phyloP scores from a whole-genome alignment of 2,329 filamentous ascomycete species.

The Allantophomopsis lycopodina region DNA sequence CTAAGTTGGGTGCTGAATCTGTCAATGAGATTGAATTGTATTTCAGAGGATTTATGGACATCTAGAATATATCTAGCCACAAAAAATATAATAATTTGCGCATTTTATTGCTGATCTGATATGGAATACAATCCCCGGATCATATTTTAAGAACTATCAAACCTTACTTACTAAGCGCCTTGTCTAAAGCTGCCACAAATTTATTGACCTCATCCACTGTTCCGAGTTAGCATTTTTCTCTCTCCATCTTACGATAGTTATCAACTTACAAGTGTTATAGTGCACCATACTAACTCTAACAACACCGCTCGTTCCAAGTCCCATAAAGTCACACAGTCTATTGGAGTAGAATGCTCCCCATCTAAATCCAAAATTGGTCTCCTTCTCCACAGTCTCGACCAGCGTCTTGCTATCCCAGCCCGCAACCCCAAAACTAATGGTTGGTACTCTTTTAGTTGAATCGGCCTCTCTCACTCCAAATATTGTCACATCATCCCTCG shows the following conservation, averaged over 20 bases:
- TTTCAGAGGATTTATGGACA: slow-evolving; percentile 25
- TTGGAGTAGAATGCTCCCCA: slow-evolving; percentile 60
- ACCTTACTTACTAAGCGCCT: too few relatives aligned
- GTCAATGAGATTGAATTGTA: slow-evolving; percentile 33
- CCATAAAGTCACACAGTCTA: slow-evolving; percentile 44
- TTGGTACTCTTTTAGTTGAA: slow-evolving; percentile 39
- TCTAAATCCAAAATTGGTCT: slow-evolving; percentile 44
- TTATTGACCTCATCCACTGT: too few relatives aligned
- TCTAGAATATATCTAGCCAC: too few relatives aligned
- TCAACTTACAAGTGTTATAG: slow-evolving; percentile 52
- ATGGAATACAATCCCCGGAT: too few relatives aligned
- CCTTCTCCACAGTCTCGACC: slow-evolving; percentile 46
- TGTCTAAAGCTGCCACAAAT: too few relatives aligned
- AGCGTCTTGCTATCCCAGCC: slow-evolving; percentile 40
- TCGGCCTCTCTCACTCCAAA: slow-evolving; percentile 39
- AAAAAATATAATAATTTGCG: too few relatives aligned
- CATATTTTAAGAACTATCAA: too few relatives aligned
- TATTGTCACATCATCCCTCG: slow-evolving; percentile 37
- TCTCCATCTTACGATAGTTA: neutral
- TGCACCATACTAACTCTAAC: slow-evolving; percentile 60
- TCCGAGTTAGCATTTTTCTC: too few relatives aligned
- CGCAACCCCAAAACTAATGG: slow-evolving; percentile 51
- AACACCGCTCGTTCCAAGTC: slow-evolving; percentile 45
- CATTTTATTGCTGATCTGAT: too few relatives aligned
- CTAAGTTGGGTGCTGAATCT: slow-evolving; percentile 18